These are phyloP conservation scores for Massarina eburnea DNA, from an alignment of 2,329 filamentous ascomycete genomes.

Conservation along the genomic window DNA sequence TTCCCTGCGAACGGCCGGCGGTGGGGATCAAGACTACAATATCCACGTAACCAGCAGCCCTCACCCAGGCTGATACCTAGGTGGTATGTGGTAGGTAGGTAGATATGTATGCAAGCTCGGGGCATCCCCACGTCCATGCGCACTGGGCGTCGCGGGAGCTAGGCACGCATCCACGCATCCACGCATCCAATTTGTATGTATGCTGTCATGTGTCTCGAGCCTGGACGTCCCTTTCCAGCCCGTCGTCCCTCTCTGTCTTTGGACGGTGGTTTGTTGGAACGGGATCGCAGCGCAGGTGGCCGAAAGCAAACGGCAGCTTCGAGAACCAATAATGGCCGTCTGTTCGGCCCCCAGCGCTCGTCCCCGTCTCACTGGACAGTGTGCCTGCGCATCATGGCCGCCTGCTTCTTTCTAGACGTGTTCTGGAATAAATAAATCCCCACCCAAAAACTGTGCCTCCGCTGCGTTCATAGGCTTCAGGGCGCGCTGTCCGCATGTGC, in stretches of 20 bases:
- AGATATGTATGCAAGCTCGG: conserved; percentile 6
- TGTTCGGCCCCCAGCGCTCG: too few species aligned
- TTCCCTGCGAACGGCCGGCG: conserved; percentile 1
- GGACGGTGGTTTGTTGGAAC: too few species aligned
- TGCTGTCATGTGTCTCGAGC: neutral
- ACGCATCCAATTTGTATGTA: neutral
- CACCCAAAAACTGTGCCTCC: conserved; percentile 20
- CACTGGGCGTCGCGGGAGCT: conserved; percentile 13
- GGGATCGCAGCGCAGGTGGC: too few species aligned
- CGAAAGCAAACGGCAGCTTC: too few species aligned
- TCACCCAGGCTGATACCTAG: too few species aligned
- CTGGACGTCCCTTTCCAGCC: neutral
- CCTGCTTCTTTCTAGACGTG: conserved; percentile 10
- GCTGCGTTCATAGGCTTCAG: neutral
- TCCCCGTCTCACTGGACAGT: neutral
- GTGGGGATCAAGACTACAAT: too few species aligned
- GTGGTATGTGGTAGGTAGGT: neutral
- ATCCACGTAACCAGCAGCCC: too few species aligned
- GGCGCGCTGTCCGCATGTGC: conserved; percentile 11
- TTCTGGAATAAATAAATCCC: conserved; percentile 31
- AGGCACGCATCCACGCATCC: conserved; percentile 5
- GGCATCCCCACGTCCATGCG: conserved; percentile 7
- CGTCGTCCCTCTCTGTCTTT: too few species aligned
- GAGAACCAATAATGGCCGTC: too few species aligned
- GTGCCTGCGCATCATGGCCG: conserved; percentile 3